These are phyloP conservation scores for Ehretia macrophylla DNA, from an alignment of 257 asterid species.

Conservation along the genomic window DNA sequence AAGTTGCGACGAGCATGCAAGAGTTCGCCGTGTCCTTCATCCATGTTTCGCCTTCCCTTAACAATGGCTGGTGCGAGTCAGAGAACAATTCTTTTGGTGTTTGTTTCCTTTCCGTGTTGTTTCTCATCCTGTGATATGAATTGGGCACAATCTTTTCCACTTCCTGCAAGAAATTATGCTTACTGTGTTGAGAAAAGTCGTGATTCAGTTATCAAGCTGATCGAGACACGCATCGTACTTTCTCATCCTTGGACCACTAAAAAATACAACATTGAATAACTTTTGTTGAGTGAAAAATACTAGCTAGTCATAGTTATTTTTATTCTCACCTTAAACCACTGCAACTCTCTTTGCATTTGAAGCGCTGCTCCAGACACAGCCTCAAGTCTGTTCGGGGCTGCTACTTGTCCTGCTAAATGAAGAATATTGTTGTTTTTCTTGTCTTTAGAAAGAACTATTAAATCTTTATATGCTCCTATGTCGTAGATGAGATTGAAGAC, in stretches of 20 bases:
- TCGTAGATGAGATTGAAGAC: slow-evolving; percentile 13
- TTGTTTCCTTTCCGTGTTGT: slow-evolving; percentile 11
- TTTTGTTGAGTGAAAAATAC: no score
- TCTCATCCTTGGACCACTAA: background rate
- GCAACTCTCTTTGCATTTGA: slow-evolving; percentile 10
- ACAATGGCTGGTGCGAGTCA: slow-evolving; percentile 14
- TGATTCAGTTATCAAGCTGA: background rate
- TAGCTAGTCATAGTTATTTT: no score
- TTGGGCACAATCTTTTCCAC: slow-evolving; percentile 32
- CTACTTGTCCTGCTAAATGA: slow-evolving; percentile 11
- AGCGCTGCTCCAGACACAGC: slow-evolving; percentile 14
- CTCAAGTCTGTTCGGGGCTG: background rate
- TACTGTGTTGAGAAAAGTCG: background rate
- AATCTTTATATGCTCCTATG: slow-evolving; percentile 6
- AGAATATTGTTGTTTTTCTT: background rate
- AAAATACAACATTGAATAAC: no score
- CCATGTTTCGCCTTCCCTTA: slow-evolving; percentile 31
- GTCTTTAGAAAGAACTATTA: background rate
- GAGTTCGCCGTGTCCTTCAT: slow-evolving; percentile 35
- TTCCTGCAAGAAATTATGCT: slow-evolving; percentile 15
- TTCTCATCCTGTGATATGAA: slow-evolving; percentile 1
- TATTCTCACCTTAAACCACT: slow-evolving; percentile 10
- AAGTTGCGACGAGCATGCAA: slow-evolving; percentile 33
- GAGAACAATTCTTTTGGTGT: slow-evolving; percentile 18
- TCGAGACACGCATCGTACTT: background rate